Conservation (phyloP, 2,329 filamentous ascomycete species). For the Fusarium metavorans region DNA sequence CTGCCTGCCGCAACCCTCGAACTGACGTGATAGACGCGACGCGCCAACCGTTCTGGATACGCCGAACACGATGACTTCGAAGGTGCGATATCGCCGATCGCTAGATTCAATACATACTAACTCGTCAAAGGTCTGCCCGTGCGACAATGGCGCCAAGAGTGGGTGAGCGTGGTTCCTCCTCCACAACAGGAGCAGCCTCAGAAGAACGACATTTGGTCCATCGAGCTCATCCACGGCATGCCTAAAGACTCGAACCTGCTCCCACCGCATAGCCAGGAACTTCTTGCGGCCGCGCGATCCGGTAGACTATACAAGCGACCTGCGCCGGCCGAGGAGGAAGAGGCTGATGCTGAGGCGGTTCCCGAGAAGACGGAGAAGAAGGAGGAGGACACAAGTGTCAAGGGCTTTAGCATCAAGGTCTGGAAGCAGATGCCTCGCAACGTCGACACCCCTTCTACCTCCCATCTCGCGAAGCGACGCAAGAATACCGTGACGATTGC, state of each 20-base stretch:
- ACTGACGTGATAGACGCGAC: constrained; percentile 60
- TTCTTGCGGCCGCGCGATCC: constrained; percentile 84
- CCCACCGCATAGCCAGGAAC: constrained; percentile 81
- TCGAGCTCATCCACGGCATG: constrained; percentile 82
- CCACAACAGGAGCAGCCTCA: constrained; percentile 72
- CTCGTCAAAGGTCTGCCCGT: constrained; percentile 79
- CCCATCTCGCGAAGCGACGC: constrained; percentile 71
- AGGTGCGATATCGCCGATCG: constrained; percentile 52
- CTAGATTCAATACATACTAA: constrained; percentile 33
- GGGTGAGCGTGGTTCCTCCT: constrained; percentile 75
- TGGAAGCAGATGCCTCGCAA: constrained; percentile 74
- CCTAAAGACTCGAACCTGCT: constrained; percentile 86
- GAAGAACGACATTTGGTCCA: constrained; percentile 76
- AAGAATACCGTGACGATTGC: constrained; percentile 71
- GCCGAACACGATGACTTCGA: constrained; percentile 73
- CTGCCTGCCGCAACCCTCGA: constrained; percentile 9
- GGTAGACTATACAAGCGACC: constrained; percentile 81
- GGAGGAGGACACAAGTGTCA: constrained; percentile 69
- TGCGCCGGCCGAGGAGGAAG: constrained; percentile 70
- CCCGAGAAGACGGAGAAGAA: constrained; percentile 69
- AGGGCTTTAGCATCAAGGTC: constrained; percentile 67
- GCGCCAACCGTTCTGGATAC: constrained; percentile 67
- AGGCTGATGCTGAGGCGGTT: constrained; percentile 61
- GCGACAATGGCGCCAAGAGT: constrained; percentile 86
- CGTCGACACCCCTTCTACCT: constrained; percentile 63